phyloP scores from a whole-genome alignment of 2,329 filamentous ascomycete species.

The Fusarium verticillioides region DNA sequence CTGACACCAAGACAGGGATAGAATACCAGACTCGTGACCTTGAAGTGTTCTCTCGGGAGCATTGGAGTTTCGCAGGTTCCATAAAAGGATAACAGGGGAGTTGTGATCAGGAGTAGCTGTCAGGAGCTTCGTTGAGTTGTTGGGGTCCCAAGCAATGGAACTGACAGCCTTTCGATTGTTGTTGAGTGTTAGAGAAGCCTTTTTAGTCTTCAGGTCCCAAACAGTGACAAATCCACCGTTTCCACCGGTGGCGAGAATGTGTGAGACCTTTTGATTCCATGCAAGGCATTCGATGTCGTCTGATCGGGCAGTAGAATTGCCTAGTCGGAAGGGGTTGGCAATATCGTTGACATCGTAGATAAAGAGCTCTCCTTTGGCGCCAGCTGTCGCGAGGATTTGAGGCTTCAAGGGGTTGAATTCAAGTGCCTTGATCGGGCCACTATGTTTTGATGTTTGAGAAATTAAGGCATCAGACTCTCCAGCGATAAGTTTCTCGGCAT shows the following conservation, averaged over 20 bases:
- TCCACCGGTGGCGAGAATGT: slow-evolving; percentile 95
- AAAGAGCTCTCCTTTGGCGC: slow-evolving; percentile 94
- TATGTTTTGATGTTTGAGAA: slow-evolving; percentile 89
- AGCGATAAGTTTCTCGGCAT: slow-evolving; percentile 75
- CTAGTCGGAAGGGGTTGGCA: slow-evolving; percentile 86
- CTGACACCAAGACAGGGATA: slow-evolving; percentile 94
- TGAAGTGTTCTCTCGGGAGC: slow-evolving; percentile 88
- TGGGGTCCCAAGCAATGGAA: slow-evolving; percentile 96
- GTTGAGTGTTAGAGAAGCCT: slow-evolving; percentile 95
- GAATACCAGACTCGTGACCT: slow-evolving; percentile 92
- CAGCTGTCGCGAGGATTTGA: slow-evolving; percentile 91
- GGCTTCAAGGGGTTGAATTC: slow-evolving; percentile 96
- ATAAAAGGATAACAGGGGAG: slow-evolving; percentile 87
- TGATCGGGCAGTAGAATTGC: slow-evolving; percentile 86
- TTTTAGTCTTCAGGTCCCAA: slow-evolving; percentile 98
- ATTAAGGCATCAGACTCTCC: slow-evolving; percentile 79
- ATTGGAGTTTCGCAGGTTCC: slow-evolving; percentile 96
- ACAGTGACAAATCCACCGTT: slow-evolving; percentile 95
- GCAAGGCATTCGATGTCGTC: slow-evolving; percentile 97
- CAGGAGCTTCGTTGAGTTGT: slow-evolving; percentile 91
- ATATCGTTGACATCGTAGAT: slow-evolving; percentile 95
- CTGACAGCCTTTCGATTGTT: slow-evolving; percentile 95
- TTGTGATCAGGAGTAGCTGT: slow-evolving; percentile 92
- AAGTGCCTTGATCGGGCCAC: slow-evolving; percentile 89
- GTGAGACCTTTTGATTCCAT: slow-evolving; percentile 98